phyloP scores from a whole-genome alignment of 2,329 filamentous ascomycete species.

The Monascus ruber region DNA sequence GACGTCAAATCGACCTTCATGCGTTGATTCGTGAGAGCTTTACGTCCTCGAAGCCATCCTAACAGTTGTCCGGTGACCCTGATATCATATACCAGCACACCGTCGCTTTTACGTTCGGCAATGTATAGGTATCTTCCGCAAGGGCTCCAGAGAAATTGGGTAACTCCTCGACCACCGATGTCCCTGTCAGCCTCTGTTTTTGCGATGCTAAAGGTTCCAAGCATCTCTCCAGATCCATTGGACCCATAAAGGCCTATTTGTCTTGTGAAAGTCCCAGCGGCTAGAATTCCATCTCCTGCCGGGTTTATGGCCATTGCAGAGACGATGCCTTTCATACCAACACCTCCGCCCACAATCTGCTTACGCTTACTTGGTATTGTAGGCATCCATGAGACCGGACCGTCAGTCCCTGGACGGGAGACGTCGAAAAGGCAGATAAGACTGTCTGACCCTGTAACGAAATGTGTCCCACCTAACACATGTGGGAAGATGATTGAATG shows the following conservation, averaged over 20 bases:
- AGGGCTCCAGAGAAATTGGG: slow-evolving; percentile 46
- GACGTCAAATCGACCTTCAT: slow-evolving; percentile 43
- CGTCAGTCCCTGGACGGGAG: slow-evolving; percentile 32
- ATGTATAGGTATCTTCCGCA: slow-evolving; percentile 49
- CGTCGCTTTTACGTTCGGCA: slow-evolving; percentile 45
- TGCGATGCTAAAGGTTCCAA: slow-evolving; percentile 41
- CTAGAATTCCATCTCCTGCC: slow-evolving; percentile 37
- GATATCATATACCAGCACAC: slow-evolving; percentile 48
- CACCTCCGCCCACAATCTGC: slow-evolving; percentile 34
- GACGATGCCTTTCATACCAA: slow-evolving; percentile 46
- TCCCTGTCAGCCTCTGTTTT: slow-evolving; percentile 25
- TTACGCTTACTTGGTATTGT: slow-evolving; percentile 41
- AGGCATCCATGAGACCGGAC: slow-evolving; percentile 34
- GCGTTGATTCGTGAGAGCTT: slow-evolving; percentile 42
- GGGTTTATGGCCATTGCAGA: slow-evolving; percentile 39
- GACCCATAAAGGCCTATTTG: slow-evolving; percentile 45
- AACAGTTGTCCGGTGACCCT: slow-evolving; percentile 42
- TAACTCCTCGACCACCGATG: slow-evolving; percentile 43
- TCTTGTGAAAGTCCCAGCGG: slow-evolving; percentile 48
- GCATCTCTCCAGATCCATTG: slow-evolving; percentile 36
- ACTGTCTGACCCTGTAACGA: slow-evolving; percentile 47
- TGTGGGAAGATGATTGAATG: slow-evolving; percentile 43
- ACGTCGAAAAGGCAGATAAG: slow-evolving; percentile 47
- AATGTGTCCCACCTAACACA: slow-evolving; percentile 35
- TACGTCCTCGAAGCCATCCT: slow-evolving; percentile 37